These are phyloP conservation scores for Monilinia aucupariae DNA, from an alignment of 2,329 filamentous ascomycete genomes.

Conservation along the genomic window DNA sequence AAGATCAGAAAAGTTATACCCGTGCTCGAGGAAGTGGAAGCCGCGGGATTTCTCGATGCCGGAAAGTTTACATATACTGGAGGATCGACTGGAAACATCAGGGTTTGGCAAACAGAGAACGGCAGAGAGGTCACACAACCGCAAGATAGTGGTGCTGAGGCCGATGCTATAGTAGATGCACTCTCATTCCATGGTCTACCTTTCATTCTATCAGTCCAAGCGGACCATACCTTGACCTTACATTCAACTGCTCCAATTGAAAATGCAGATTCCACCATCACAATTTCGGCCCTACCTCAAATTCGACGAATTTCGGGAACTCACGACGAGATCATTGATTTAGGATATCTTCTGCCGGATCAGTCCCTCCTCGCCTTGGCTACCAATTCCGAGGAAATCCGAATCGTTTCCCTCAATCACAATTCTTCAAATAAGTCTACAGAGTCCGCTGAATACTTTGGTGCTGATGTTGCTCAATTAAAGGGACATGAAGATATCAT, in stretches of 20 bases:
- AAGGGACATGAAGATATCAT: constrained; percentile 94
- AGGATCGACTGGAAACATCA: constrained; percentile 74
- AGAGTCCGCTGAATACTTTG: constrained; percentile 60
- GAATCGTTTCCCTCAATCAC: constrained; percentile 67
- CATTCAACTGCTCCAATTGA: constrained; percentile 52
- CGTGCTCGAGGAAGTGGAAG: constrained; percentile 79
- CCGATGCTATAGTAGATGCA: constrained; percentile 65
- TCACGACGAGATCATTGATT: constrained; percentile 94
- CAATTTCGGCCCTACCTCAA: constrained; percentile 35
- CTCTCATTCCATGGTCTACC: constrained; percentile 60
- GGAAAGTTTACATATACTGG: constrained; percentile 75
- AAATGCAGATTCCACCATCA: constrained; percentile 35
- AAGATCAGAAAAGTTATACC: constrained; percentile 75
- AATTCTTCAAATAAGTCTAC: constrained; percentile 25
- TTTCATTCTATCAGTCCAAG: constrained; percentile 75
- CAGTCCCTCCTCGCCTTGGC: constrained; percentile 80
- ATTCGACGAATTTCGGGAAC: constrained; percentile 86
- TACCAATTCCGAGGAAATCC: constrained; percentile 90
- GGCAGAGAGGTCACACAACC: constrained; percentile 75
- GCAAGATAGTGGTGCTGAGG: constrained; percentile 56
- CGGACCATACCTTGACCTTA: constrained; percentile 80
- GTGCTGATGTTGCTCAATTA: constrained; percentile 78
- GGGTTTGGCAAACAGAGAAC: constrained; percentile 75
- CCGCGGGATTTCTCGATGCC: constrained; percentile 69
- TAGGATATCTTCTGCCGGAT: constrained; percentile 78